Evolutionary conservation across 1,139 yeast species (phyloP).

Genomic region (Pneumocystis wakefieldiae): DNA sequence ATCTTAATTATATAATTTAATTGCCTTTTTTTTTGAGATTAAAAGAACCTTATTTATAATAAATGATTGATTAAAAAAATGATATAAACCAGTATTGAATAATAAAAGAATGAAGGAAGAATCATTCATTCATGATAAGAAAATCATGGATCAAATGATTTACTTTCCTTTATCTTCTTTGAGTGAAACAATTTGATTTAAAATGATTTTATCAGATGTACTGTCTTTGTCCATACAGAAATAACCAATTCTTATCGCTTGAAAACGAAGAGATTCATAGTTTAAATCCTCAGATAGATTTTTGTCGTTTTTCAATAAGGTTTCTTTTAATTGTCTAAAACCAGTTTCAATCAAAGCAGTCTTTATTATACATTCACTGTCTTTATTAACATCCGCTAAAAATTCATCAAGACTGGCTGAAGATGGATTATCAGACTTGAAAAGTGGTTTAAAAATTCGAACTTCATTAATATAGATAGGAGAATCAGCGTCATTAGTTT

Average conservation of each 20-base stretch:
- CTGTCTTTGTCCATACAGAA: slow-evolving; percentile 79
- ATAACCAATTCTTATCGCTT: slow-evolving; percentile 92
- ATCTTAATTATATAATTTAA: background rate
- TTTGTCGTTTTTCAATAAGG: slow-evolving; percentile 53
- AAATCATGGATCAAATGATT: background rate
- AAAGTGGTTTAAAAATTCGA: slow-evolving; percentile 74
- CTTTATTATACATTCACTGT: slow-evolving; percentile 54
- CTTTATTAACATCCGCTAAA: slow-evolving; percentile 64
- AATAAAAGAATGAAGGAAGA: background rate
- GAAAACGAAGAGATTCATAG: slow-evolving; percentile 82
- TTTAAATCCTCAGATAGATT: slow-evolving; percentile 44
- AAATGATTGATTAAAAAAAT: background rate
- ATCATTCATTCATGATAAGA: background rate
- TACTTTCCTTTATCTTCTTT: slow-evolving; percentile 43
- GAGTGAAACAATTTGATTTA: slow-evolving; percentile 80
- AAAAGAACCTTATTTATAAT: background rate
- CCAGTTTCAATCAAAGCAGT: slow-evolving; percentile 69
- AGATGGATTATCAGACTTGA: slow-evolving; percentile 82
- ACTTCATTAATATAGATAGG: slow-evolving; percentile 59
- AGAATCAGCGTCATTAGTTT: slow-evolving; percentile 35
- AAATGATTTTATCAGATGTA: slow-evolving; percentile 38
- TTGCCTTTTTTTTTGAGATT: background rate
- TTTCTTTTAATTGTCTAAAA: slow-evolving; percentile 48
- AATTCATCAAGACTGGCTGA: slow-evolving; percentile 59
- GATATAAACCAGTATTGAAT: background rate